These are phyloP conservation scores for Acephala macrosclerotiorum DNA, from an alignment of 2,329 filamentous ascomycete genomes.

Conservation along the genomic window DNA sequence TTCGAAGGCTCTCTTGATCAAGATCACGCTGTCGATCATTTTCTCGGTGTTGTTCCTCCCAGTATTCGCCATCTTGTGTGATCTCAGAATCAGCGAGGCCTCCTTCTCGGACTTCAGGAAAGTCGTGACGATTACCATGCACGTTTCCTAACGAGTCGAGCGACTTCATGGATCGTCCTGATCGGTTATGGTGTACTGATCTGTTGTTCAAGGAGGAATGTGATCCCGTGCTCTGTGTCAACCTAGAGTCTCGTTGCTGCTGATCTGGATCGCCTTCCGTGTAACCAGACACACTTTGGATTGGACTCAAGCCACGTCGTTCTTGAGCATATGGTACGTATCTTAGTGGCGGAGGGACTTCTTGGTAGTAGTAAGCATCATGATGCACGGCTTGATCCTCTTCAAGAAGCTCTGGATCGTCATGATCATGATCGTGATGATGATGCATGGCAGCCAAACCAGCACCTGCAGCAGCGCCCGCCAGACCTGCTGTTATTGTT, in stretches of 20 bases:
- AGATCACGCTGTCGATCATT: conserved; percentile 53
- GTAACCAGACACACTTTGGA: conserved; percentile 91
- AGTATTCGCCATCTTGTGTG: conserved; percentile 48
- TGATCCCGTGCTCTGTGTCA: conserved; percentile 60
- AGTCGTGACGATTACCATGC: conserved; percentile 43
- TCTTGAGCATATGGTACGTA: conserved; percentile 75
- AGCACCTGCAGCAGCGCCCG: conserved; percentile 44
- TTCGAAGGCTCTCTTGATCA: conserved; percentile 66
- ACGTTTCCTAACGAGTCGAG: conserved; percentile 40
- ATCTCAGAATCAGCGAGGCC: conserved; percentile 52
- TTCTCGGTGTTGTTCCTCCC: conserved; percentile 45
- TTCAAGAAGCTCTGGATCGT: conserved; percentile 39
- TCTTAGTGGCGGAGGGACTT: conserved; percentile 68
- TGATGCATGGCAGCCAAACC: conserved; percentile 49
- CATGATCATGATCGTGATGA: conserved; percentile 33
- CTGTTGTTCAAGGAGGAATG: conserved; percentile 69
- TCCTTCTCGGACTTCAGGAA: conserved; percentile 43
- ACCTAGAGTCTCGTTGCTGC: conserved; percentile 62
- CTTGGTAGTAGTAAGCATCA: conserved; percentile 56
- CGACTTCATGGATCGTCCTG: conserved; percentile 61
- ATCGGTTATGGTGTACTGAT: conserved; percentile 57
- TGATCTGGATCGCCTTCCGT: conserved; percentile 70
- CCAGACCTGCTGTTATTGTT: conserved; percentile 36
- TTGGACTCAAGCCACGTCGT: conserved; percentile 80
- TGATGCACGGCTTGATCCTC: conserved; percentile 41